phyloP scores from a whole-genome alignment of 257 asterid species.

The Fraxinus americana region DNA sequence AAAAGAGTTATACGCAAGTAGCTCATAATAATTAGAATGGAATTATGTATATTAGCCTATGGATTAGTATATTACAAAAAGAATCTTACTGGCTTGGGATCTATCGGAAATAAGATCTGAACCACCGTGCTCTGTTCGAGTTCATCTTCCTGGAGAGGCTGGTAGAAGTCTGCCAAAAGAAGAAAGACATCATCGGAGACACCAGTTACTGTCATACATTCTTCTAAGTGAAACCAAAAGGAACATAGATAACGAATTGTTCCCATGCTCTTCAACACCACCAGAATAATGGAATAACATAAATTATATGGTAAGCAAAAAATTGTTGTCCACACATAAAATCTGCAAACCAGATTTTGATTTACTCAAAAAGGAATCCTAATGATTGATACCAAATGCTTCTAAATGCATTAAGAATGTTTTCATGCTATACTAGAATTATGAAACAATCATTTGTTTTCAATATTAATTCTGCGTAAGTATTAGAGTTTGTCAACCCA shows the following conservation, averaged over 20 bases:
- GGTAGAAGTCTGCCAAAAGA: slow-evolving; percentile 69
- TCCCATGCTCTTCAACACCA: neutral
- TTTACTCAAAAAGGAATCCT: neutral
- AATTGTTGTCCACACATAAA: neutral
- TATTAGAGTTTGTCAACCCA: neutral
- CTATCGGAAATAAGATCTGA: slow-evolving; percentile 61
- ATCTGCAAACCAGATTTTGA: neutral
- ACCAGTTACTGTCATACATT: neutral
- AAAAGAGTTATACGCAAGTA: neutral
- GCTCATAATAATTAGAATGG: neutral
- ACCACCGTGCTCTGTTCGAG: slow-evolving; percentile 72
- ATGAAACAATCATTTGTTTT: neutral
- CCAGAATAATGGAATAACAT: neutral
- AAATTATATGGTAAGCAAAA: neutral
- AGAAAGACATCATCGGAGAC: slow-evolving; percentile 1
- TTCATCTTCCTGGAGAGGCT: slow-evolving; percentile 81
- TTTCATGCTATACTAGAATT: neutral
- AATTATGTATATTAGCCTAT: neutral
- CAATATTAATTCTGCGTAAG: neutral
- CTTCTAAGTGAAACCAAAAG: slow-evolving; percentile 9
- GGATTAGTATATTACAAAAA: slow-evolving; percentile 12
- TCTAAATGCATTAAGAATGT: neutral
- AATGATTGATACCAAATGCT: neutral
- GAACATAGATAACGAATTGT: neutral
- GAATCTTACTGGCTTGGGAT: slow-evolving; percentile 72